Base-by-base conservation (phyloP, 169 alveolate genomes). In the Plasmodium vivax region DNA sequence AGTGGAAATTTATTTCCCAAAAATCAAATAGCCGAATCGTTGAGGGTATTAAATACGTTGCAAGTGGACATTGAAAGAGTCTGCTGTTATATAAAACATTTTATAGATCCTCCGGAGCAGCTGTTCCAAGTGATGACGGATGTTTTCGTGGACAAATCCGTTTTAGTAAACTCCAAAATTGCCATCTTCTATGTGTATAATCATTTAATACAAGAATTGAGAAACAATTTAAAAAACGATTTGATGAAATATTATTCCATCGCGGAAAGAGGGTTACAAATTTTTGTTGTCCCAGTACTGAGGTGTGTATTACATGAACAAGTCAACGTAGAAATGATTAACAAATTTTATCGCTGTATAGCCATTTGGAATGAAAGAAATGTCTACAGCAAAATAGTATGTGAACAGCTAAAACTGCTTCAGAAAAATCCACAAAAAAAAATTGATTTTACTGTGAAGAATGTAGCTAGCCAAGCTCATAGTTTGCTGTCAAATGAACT, bases 131-230 rank as follows among this genome's bases (percentile, higher is more conserved):
- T 62, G 9, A 91, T 91, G 95, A 68, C 10, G n/a, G 77, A 80
- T 71, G 92, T 82, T 27, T 91, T 91, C 74, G 10, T 91, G 5
- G 92, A 91, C 30, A 91, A 27, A 10, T 32, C 72, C 71, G 92
- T 91, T 45, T 16, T 6, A 10, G 41, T 82, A 82, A 91, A 51
- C 82, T 91, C 95, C 0, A 91, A 91, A 82, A 91, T 82, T 38
- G 95, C 95, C 2, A 91, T 82, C n/a, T 91, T 91, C 41, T 91
- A 91, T 91, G 95, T 91, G 30, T 91, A 91, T 82, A 91, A 91
- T 91, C 95, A 91, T 82, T 91, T 91, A 58, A 91, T 91, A 27
- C 95, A 91, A 82, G 95, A 91, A 56, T 71, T 91, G 51, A 41
- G 92, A 91, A 81, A 91, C 82, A 91, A 80, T 51, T 91, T 71